Evolutionary conservation across 345 rosid genomes (phyloP), one percentile per base, ranked within the genome.

Genomic region (Boechera stricta): DNA sequence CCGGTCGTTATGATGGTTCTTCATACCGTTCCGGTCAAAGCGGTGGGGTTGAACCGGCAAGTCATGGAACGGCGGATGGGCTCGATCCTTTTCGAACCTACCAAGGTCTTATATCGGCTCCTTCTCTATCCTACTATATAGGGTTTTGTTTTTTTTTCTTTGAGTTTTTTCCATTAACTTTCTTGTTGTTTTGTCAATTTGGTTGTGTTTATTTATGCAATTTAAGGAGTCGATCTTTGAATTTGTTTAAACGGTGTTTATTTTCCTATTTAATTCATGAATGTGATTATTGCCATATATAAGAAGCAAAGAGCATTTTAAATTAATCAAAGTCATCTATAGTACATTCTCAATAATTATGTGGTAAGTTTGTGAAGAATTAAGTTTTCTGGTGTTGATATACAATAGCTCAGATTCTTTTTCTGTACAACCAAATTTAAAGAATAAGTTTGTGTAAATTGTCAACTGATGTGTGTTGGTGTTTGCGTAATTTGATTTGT

Each of bases 31-130:
- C 35, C 11, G 73, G 67, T 32, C 67, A 49, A 49, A 48, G 79
- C 41, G 11, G 54, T 58, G 67, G 61, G 71, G 68, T 67, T 59
- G 79, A 59, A 75, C 68, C 79, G 79, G 79, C 79, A 75, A 75
- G 79, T 75, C 79, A 75, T 67, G 52, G 73, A 67, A 67, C 62
- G 73, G 73, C 79, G 62, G 68, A 38, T 67, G 26, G 79, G 73
- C 54, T 59, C 67, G 79, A 67, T 75, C 62, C 2, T 48, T 68
- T 67, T 75, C 79, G 79, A 75, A 67, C 79, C 79, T 75, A 75
- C 79, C 68, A 59, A 67, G 73, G 68, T 75, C 54, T 75, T 49
- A 48, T 58, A 75, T 75, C 45, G 68, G 79, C 73, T 67, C 73
- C 9, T 59, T 60, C 62, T 58, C 24, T 1, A 21, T 21, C 24